Evolutionary conservation across 2,329 filamentous ascomycete species (phyloP).

Genomic region (Exophiala oligosperma): DNA sequence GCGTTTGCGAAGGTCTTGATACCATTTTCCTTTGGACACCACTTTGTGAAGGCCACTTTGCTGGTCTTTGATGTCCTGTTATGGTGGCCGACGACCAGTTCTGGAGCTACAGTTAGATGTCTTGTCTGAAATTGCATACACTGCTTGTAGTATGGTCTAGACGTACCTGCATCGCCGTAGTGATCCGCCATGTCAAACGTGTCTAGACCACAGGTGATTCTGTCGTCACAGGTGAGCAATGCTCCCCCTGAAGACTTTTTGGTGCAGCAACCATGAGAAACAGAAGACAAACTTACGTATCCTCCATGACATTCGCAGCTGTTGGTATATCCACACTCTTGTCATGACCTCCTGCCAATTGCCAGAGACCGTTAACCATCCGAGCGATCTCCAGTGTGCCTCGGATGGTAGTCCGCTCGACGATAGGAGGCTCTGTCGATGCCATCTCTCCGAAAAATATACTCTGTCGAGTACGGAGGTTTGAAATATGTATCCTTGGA

Average conservation of each 20-base stretch:
- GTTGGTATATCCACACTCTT: neutral
- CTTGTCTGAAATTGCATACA: too few relatives aligned
- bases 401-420: neutral
- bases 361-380: conserved; percentile 1
- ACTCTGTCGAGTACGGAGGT: too few relatives aligned
- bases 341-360: neutral
- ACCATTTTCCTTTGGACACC: neutral
- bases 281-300: neutral
- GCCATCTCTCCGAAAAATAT: too few relatives aligned
- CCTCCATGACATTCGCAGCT: neutral
- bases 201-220: neutral
- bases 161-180: neutral
- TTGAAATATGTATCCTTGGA: too few relatives aligned
- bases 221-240: neutral
- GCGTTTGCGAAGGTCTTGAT: neutral
- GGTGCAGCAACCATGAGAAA: too few relatives aligned
- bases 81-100: conserved; percentile 1
- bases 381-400: neutral
- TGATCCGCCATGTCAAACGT: conserved; percentile 2
- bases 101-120: neutral
- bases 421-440: too few relatives aligned
- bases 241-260: neutral
- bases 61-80: neutral
- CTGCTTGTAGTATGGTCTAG: too few relatives aligned
- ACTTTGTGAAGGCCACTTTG: neutral